Evolutionary conservation across 768 basidiomycete genomes (phyloP), one percentile per base, ranked within the genome.

Genomic region (Hydnum rufescens): DNA sequence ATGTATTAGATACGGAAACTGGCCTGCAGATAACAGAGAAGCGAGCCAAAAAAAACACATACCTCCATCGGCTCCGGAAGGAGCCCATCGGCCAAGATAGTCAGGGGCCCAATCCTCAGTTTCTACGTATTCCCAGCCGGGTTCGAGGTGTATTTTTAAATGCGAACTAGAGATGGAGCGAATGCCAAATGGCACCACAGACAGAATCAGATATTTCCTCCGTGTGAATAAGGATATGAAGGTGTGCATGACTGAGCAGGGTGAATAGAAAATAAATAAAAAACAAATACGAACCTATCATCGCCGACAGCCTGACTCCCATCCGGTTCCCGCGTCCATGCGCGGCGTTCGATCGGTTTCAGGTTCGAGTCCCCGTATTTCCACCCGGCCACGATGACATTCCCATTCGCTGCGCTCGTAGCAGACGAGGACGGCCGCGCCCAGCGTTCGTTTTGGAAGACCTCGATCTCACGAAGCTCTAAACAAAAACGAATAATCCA

Each of bases 401-500:
- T 28, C 16, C 44, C 44, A 13, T 26, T 13, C 13, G 44, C 44
- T 8, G 44, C 8, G 26, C 44, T 47, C 13, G 26, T 28, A 13
- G 8, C 13, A 8, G 44, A 13, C 52, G 55, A 2, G 16, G 25
- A 31, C 23, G 54, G 57, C 25, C 56, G 51, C 32, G 63, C 61
- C 66, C 72, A 78, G 18, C 85, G 70, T 61, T 87, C 82, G 64
- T 86, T 88, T 68, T 88, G 85, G 69, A 75, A 87, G 23, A 87
- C 61, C 62, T 83, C 80, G 16, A 87, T 81, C 31, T 77, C 72
- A 4, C 74, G 63, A 65, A 78, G 70, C 60, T 47, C 44, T 47
- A 28, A 13, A 13, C 26, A 8, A 8, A 13, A 28, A 13, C 44
- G 26, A 1, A 47, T 8, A 13, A 28, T 13, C 13, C 13, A 47